Conservation (phyloP, 139 green algal species). For the Chlorella sp. region DNA sequence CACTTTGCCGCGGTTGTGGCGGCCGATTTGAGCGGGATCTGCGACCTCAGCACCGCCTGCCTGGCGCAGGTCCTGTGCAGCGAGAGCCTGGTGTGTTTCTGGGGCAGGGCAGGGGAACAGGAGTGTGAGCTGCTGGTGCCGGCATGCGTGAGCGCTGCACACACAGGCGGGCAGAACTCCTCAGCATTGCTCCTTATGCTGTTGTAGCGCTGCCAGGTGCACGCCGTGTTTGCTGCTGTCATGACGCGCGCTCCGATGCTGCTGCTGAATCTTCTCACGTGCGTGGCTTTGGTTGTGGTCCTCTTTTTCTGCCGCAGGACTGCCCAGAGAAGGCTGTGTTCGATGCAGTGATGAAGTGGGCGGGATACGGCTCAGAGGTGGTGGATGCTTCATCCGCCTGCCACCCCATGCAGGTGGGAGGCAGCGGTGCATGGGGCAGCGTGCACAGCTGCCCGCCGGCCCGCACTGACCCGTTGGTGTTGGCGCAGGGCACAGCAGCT, state of each 20-base stretch:
- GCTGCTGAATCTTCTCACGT: no score
- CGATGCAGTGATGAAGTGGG: conserved; percentile 43
- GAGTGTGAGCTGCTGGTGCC: no score
- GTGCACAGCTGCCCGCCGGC: background rate
- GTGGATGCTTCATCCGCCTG: background rate
- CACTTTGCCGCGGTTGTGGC: conserved; percentile 29
- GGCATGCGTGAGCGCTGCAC: no score
- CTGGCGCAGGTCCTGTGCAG: conserved; percentile 38
- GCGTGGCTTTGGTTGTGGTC: no score
- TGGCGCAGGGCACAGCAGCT: no score
- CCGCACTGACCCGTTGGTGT: no score
- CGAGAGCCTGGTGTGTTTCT: conserved; percentile 32
- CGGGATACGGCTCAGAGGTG: conserved; percentile 14
- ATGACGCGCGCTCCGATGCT: no score
- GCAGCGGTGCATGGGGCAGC: background rate
- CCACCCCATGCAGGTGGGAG: conserved; percentile 17
- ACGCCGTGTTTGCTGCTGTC: no score
- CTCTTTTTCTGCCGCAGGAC: conserved; percentile 30
- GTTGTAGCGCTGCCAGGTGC: no score
- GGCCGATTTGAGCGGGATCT: conserved; percentile 28
- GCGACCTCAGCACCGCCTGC: conserved; percentile 13
- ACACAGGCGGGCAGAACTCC: no score
- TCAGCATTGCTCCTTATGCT: no score
- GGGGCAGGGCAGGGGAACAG: no score
- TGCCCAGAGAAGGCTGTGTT: conserved; percentile 63